Base-by-base conservation (phyloP, 73 alveolate species). In the Tetrahymena thermophila region DNA sequence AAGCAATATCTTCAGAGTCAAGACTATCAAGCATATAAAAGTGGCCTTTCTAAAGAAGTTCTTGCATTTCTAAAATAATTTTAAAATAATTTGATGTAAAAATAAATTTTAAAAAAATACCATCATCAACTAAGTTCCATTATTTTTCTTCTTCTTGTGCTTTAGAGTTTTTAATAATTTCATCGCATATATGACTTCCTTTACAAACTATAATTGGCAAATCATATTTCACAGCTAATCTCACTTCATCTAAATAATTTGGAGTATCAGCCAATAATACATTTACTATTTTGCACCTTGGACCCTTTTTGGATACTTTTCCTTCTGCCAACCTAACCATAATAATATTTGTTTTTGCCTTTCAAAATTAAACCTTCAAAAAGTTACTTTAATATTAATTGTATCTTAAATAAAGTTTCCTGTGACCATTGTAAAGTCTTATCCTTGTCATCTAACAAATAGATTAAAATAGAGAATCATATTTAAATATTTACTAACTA, bases 231-330 rank as follows among this genome's bases (percentile, higher is more conserved):
- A 94, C 93, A 31, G 96, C 96, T 94, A 85, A 94, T 42, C 96
- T 83, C n/a, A 94, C 93, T 94, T 94, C 96, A 94, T 94, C 94
- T 34, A 84, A 94, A 94, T 85, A 94, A 85, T 94, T 85, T 37
- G 50, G 93, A 19, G 96, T 56, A 43, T 94, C 96, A 40, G 96
- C 96, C n/a, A 94, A 85, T 38, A 94, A 37, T 85, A 94, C 93
- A 85, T 94, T 94, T 17, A 94, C 96, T n/a, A 94, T 94, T 56
- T 93, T 95, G 19, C 84, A 85, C 25, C 95, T 89, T 35, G 93
- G 40, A 34, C 97, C 96, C 37, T 84, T 43, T 35, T 94, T 94
- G 2, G 38, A 40, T 34, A 85, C 35, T 43, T 89, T 94, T 17
- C 95, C 96, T 85, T 94, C 96, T 21, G 96, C 95, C 84, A 94